phyloP scores from a whole-genome alignment of 2,329 filamentous ascomycete species.

The Lecanicillium sp. region DNA sequence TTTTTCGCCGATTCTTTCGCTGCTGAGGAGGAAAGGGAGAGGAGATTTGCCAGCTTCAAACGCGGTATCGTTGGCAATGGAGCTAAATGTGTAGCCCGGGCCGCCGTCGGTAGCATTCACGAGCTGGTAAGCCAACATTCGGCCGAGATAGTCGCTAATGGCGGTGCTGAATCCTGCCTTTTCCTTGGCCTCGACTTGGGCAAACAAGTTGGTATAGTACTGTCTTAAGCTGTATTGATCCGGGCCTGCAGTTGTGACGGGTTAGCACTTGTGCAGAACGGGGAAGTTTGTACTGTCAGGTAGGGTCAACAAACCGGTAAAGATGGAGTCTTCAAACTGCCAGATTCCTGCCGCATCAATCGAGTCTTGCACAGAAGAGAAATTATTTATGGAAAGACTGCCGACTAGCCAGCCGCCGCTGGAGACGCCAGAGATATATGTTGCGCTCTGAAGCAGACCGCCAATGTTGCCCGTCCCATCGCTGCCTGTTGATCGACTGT shows the following conservation, averaged over 20 bases:
- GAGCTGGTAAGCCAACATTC: slow-evolving; percentile 69
- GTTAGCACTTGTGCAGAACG: slow-evolving; percentile 8
- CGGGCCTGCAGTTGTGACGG: slow-evolving; percentile 23
- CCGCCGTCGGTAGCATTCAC: slow-evolving; percentile 65
- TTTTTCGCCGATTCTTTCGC: slow-evolving; percentile 57
- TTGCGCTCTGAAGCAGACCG: slow-evolving; percentile 66
- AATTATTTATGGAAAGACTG: slow-evolving; percentile 68
- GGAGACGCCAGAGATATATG: slow-evolving; percentile 65
- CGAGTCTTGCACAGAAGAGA: slow-evolving; percentile 49
- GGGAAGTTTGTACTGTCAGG: neutral
- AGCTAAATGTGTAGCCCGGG: slow-evolving; percentile 69
- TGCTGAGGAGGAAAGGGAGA: slow-evolving; percentile 65
- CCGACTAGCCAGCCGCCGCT: slow-evolving; percentile 72
- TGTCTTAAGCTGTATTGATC: slow-evolving; percentile 17
- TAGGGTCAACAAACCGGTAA: slow-evolving; percentile 20
- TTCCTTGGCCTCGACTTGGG: slow-evolving; percentile 51
- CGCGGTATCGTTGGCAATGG: slow-evolving; percentile 40
- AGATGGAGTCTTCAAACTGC: slow-evolving; percentile 27
- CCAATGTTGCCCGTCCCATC: slow-evolving; percentile 45
- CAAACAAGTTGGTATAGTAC: slow-evolving; percentile 54
- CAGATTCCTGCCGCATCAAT: slow-evolving; percentile 20
- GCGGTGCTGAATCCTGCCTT: slow-evolving; percentile 54
- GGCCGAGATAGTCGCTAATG: slow-evolving; percentile 76
- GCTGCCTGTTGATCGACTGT: slow-evolving; percentile 54
- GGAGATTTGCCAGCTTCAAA: slow-evolving; percentile 58